A percentile compares a stretch with the other conserved stretches of the same genome.
These are phyloP conservation scores for Kuraishia floccosa DNA, from an alignment of 805 yeast genomes.

Conservation along the genomic window DNA sequence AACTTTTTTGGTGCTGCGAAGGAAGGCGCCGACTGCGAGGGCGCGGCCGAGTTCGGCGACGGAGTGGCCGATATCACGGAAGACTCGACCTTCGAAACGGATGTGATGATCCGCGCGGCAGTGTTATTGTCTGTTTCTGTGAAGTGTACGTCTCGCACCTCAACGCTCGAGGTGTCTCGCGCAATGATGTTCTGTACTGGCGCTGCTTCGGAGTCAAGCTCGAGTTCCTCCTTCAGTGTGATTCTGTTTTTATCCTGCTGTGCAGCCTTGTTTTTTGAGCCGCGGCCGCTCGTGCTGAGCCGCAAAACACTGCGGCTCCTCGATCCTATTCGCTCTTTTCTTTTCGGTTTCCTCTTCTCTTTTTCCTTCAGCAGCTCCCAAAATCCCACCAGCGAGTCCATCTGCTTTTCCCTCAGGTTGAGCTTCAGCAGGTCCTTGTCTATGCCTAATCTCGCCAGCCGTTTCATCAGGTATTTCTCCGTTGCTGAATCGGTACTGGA, in stretches of 20 bases:
- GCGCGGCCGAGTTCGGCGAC: no score
- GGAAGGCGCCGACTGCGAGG: no score
- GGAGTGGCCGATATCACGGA: no score
- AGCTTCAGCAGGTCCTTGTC: slow-evolving; percentile 49
- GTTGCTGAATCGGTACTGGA: slow-evolving; percentile 15
- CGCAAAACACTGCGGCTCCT: slow-evolving; percentile 18
- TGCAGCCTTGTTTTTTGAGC: not conserved
- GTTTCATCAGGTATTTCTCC: slow-evolving; percentile 55
- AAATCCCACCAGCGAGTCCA: slow-evolving; percentile 65
- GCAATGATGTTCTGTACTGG: no score
- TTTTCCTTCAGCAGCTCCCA: slow-evolving; percentile 59
- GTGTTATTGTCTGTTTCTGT: no score
- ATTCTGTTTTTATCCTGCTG: no score
- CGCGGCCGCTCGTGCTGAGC: slow-evolving; percentile 8
- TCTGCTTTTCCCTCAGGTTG: slow-evolving; percentile 44
- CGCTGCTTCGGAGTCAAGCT: no score
- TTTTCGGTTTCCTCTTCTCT: slow-evolving; percentile 26
- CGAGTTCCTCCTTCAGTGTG: no score
- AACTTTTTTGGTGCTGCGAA: slow-evolving; percentile 1
- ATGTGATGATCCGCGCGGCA: no score
- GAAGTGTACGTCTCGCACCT: no score
- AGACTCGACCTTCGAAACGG: no score
- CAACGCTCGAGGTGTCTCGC: no score
- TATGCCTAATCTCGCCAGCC: slow-evolving; percentile 48
- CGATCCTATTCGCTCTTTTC: slow-evolving; percentile 6